These are phyloP conservation scores for Trypanosoma lewisi DNA, from an alignment of 208 protist genomes.

Conservation along the genomic window DNA sequence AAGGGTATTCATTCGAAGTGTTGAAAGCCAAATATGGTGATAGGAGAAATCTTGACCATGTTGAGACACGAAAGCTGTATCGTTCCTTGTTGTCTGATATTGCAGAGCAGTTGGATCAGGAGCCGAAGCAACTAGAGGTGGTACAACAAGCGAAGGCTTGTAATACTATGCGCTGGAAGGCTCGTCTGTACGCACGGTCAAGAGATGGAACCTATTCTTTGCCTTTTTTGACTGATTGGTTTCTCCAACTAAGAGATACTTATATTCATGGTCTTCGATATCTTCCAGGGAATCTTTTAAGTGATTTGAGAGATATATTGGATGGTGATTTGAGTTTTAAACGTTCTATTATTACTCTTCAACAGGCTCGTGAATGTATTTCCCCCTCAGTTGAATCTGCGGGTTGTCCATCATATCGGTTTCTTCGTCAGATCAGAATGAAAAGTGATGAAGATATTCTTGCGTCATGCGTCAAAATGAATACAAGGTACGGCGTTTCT, in stretches of 20 bases:
- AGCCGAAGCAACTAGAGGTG: neutral
- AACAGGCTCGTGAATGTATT: slow-evolving; percentile 43
- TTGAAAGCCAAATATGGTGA: slow-evolving; percentile 36
- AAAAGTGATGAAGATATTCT: slow-evolving; percentile 60
- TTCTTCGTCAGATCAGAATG: slow-evolving; percentile 41
- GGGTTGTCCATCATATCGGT: slow-evolving; percentile 62
- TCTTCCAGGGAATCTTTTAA: slow-evolving; percentile 28
- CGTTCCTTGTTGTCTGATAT: slow-evolving; percentile 36
- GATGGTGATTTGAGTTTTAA: slow-evolving; percentile 27
- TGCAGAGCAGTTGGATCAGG: slow-evolving; percentile 12
- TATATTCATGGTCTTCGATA: slow-evolving; percentile 57
- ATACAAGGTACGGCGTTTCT: slow-evolving; percentile 30
- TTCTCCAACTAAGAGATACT: slow-evolving; percentile 59
- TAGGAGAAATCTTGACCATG: slow-evolving; percentile 41
- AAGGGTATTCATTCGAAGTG: slow-evolving; percentile 15
- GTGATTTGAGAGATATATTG: slow-evolving; percentile 37
- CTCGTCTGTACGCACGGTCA: slow-evolving; percentile 51
- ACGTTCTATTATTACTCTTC: slow-evolving; percentile 35
- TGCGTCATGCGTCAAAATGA: slow-evolving; percentile 36
- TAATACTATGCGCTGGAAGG: slow-evolving; percentile 37
- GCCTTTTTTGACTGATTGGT: slow-evolving; percentile 25
- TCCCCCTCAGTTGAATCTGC: slow-evolving; percentile 29
- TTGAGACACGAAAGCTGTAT: slow-evolving; percentile 41
- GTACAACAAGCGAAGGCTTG: slow-evolving; percentile 31
- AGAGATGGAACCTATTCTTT: slow-evolving; percentile 37